Evolutionary conservation across 352 stramenopile species (phyloP), one percentile per base, ranked within the genome.

Genomic region (Globisporangium rhizosaccharum): DNA sequence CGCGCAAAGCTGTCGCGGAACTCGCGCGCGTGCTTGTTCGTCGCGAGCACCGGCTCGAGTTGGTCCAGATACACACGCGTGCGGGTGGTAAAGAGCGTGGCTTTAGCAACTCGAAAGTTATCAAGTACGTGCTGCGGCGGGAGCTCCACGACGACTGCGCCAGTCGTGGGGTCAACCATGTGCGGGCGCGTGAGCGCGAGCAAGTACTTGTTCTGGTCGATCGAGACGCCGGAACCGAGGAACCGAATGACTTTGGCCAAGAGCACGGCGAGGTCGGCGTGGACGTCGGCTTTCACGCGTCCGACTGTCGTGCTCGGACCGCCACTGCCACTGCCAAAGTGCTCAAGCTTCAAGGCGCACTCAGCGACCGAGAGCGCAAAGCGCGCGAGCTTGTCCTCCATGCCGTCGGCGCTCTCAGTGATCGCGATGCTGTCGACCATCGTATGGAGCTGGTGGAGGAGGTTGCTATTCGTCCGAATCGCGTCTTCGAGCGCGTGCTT

Each of bases 191-290:
- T 79, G 0, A 55, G 64, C 8, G 66, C 65, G 3, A 88, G 49
- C 54, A 88, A 63, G 51, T 83, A 88, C 30, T 78, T 79, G 63
- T 85, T 88, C 53, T 87, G 73, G 36, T 88, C 79, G 41, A 88
- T 83, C 7, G 72, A 63, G 1, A 88, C 76, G 0, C 75, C 67
- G 0, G 79, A 74, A 6, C 75, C 76, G 3, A 88, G 59, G 56
- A 88, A 88, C 2, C 76, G 79, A 8, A 85, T 69, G 39, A 83
- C 59, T 42, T 85, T 85, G 12, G 75, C 66, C 7, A 88, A 52
- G 37, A 85, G 53, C 47, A 84, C 54, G 1, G 79, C 79, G 17
- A 88, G 45, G 7, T 73, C 76, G 0, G 50, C 59, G 25, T 82
- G 77, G 1, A 68, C 42, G 4, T 63, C 52, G 20, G 70, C 62